Percentiles rank a stretch among this genome's conserved stretches.
Evolutionary conservation across 2,329 filamentous ascomycete genomes (phyloP).

Genomic region (Nothopassalora personata): DNA sequence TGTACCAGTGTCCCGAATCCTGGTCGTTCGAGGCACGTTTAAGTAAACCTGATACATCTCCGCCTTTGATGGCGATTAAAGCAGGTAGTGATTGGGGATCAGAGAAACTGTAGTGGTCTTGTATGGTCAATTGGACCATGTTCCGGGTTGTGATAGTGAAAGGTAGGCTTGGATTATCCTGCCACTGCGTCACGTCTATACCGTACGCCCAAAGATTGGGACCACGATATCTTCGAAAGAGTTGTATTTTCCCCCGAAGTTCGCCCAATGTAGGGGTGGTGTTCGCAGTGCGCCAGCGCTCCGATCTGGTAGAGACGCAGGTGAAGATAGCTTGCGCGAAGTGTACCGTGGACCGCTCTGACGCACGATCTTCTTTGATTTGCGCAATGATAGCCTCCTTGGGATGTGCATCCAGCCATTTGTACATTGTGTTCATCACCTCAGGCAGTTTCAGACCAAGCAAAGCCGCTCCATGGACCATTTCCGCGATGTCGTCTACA

Average conservation of each 20-base stretch:
- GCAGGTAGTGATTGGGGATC: conserved; percentile 35
- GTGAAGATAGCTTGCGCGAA: conserved; percentile 38
- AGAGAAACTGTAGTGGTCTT: conserved; percentile 46
- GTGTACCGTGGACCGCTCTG: conserved; percentile 28
- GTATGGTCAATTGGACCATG: conserved; percentile 38
- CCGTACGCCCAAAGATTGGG: conserved; percentile 24
- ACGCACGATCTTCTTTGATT: conserved; percentile 32
- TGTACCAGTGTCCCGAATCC: conserved; percentile 34
- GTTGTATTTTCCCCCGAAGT: conserved; percentile 33
- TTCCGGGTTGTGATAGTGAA: conserved; percentile 37
- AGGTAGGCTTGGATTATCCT: conserved; percentile 31
- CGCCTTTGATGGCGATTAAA: conserved; percentile 39
- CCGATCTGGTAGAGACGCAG: conserved; percentile 22
- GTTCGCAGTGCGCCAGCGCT: conserved; percentile 31
- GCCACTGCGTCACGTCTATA: conserved; percentile 33
- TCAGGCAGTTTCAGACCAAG: conserved; percentile 28
- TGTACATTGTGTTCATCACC: conserved; percentile 28
- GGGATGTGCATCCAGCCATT: conserved; percentile 27
- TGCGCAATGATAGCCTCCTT: conserved; percentile 33
- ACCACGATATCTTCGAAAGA: conserved; percentile 31
- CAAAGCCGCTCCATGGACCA: conserved; percentile 33
- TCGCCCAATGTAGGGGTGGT: conserved; percentile 32
- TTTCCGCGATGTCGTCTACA: conserved; percentile 28
- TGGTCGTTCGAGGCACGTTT: conserved; percentile 29
- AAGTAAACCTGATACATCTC: conserved; percentile 37